Evolutionary conservation across 2,329 filamentous ascomycete species (phyloP).

Genomic region (Fonsecaea nubica): DNA sequence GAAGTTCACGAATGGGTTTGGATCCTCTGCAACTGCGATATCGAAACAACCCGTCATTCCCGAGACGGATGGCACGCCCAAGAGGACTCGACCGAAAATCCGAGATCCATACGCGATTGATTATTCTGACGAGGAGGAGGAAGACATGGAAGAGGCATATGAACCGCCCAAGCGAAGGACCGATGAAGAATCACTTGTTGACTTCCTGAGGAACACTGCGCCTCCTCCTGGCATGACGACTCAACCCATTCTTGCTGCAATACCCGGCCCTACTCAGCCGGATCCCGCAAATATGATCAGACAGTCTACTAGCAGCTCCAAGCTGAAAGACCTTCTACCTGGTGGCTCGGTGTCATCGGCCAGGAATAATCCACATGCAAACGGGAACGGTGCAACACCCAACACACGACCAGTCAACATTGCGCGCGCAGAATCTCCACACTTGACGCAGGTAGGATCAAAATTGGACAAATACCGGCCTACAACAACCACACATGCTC

Average conservation of each 20-base stretch:
- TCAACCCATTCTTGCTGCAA: constrained; percentile 39
- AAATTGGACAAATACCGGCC: constrained; percentile 43
- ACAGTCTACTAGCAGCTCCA: constrained; percentile 33
- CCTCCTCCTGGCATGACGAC: constrained; percentile 47
- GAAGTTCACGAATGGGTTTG: constrained; percentile 25
- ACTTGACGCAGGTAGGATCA: constrained; percentile 41
- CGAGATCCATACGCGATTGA: constrained; percentile 96
- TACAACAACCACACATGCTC: constrained; percentile 47
- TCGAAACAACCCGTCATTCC: constrained; percentile 37
- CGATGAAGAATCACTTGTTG: constrained; percentile 55
- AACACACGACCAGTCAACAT: constrained; percentile 21
- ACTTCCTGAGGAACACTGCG: constrained; percentile 56
- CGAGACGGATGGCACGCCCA: constrained; percentile 61
- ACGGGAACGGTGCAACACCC: constrained; percentile 21
- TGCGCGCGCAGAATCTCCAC: constrained; percentile 38
- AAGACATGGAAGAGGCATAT: constrained; percentile 62
- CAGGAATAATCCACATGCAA: constrained; percentile 7
- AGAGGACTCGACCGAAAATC: constrained; percentile 76
- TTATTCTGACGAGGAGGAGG: constrained; percentile 69
- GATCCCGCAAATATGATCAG: constrained; percentile 25
- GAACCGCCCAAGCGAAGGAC: constrained; percentile 43
- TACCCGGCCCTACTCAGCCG: constrained; percentile 19
- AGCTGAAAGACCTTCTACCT: constrained; percentile 35
- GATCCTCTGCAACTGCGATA: constrained; percentile 20
- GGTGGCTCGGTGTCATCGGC: constrained; percentile 12